Base-by-base conservation (phyloP, 2,329 filamentous ascomycete species). In the Golovinomyces cichoracearum region DNA sequence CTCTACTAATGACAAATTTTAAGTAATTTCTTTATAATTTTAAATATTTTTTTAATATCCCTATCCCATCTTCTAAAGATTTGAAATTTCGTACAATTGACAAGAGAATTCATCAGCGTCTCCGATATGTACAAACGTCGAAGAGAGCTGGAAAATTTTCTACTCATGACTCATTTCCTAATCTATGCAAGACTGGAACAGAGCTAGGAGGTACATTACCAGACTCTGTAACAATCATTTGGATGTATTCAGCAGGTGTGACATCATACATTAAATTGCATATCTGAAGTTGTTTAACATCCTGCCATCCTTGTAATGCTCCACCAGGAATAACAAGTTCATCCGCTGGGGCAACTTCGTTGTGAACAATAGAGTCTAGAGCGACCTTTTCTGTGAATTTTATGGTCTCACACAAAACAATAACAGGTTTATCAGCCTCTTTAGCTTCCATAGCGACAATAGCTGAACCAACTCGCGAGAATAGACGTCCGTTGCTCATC, bases 311-410 rank as follows among this genome's bases (percentile, higher is more conserved):
- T 31, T 65, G 60, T 31, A 77, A 58, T 50, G 58, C 50, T 37
- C 58, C 57, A 55, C 64, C 57, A 23, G 58, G 61, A 54, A 54
- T 62, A 29, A 57, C 53, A 48, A 81, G 65, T 65, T 83, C 70
- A 63, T 80, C 74, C 63, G 83, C 59, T 62, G 86, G 71, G 64
- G 75, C 85, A 53, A 94, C 79, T 66, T 98, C 90, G 62, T 98
- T 98, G 58, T 84, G 79, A 38, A 90, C 88, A 55, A 95, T 83
- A 22, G 84, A 88, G 64, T 95, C 90, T 13, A 92, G 75, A 5
- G 84, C 82, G 10, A 94, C 83, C 50, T 84, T 79, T 57, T 84
- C 78, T 58, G 90, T 82, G 62, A 95, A 94, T 65, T 95, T 98
- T 66, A 95, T 78, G 3, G 81, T 90, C 66, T 95, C 88, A 63